Base-by-base conservation (phyloP, 495 filamentous ascomycete genomes). In the Mycothermus thermophilus region DNA sequence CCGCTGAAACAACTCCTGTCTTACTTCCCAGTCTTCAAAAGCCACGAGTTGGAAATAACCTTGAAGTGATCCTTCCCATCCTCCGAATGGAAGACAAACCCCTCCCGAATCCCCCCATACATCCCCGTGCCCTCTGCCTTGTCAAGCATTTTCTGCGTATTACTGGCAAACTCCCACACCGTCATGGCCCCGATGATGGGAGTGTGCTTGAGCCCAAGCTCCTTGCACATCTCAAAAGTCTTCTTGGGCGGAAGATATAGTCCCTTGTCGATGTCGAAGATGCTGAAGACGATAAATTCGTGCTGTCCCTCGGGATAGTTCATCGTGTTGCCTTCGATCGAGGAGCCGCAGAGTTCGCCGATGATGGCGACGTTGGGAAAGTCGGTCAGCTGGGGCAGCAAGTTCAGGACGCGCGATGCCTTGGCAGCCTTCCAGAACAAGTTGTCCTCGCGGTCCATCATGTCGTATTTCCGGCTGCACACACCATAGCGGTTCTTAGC, bases 1-100 rank as follows among this genome's bases (percentile, higher is more conserved):
- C n/a, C n/a, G n/a, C n/a, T n/a, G n/a, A n/a, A n/a, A n/a, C n/a
- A n/a, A n/a, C n/a, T n/a, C 20, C 21, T 13, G 2, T 17, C 30
- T 13, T 28, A 44, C 37, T 40, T 43, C 25, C 30, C 30, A 12
- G 14, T 44, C 22, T 23, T 6, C 9, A 25, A 21, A 9, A 52
- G 38, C 46, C 47, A 52, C 19, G 21, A 16, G 25, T 52, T 50
- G n/a, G 46, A 46, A 18, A 52, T 52, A 17, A 47, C 46, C 40
- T 52, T 52, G 37, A 52, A 46, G 1, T 17, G 9, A 4, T 18
- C 12, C 1, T 13, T 26, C 4, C 33, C 38, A 22, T 46, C 38
- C 11, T 39, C 1, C 1, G 30, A 17, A 15, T 35, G 46, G 28
- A 52, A 47, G 5, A 52, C 37, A 8, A 42, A 38, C 1, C 46